Evolutionary conservation across 345 rosid species (phyloP).

Genomic region (Aethionema arabicum): DNA sequence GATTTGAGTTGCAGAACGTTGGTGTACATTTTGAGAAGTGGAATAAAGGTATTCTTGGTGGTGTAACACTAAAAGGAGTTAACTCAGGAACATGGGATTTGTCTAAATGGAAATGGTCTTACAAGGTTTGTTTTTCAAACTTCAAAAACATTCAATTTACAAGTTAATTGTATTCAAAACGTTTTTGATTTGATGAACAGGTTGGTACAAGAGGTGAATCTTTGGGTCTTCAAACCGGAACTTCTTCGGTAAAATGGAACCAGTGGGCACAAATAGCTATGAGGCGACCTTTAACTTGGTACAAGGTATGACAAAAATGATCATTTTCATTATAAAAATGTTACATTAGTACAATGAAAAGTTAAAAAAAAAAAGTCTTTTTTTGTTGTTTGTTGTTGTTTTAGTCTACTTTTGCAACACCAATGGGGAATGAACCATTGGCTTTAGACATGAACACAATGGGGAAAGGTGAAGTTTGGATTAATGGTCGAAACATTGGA

Average conservation of each 20-base stretch:
- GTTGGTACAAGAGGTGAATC: constrained; percentile 79
- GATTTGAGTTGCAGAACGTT: constrained; percentile 58
- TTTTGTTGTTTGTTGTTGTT: constrained; percentile 24
- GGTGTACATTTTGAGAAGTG: constrained; percentile 80
- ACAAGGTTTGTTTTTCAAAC: constrained; percentile 55
- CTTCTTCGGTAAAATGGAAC: constrained; percentile 75
- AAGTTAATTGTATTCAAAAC: neutral
- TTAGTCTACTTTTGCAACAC: constrained; percentile 67
- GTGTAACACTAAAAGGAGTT: constrained; percentile 68
- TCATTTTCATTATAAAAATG: neutral
- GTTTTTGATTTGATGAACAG: constrained; percentile 33
- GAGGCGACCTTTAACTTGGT: constrained; percentile 84
- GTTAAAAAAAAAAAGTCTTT: neutral
- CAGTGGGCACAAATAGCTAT: constrained; percentile 55
- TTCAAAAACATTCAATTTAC: neutral
- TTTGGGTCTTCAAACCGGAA: constrained; percentile 56
- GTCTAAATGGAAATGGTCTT: constrained; percentile 87
- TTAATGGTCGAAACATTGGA: constrained; percentile 84
- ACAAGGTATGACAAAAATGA: constrained; percentile 51
- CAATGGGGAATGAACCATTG: constrained; percentile 64
- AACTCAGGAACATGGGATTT: constrained; percentile 76
- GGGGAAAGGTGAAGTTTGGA: constrained; percentile 88
- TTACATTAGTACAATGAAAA: neutral
- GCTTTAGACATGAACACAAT: constrained; percentile 83
- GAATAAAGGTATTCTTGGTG: constrained; percentile 87